Evolutionary conservation across 768 basidiomycete species (phyloP).

Genomic region (Panellus pusillus): DNA sequence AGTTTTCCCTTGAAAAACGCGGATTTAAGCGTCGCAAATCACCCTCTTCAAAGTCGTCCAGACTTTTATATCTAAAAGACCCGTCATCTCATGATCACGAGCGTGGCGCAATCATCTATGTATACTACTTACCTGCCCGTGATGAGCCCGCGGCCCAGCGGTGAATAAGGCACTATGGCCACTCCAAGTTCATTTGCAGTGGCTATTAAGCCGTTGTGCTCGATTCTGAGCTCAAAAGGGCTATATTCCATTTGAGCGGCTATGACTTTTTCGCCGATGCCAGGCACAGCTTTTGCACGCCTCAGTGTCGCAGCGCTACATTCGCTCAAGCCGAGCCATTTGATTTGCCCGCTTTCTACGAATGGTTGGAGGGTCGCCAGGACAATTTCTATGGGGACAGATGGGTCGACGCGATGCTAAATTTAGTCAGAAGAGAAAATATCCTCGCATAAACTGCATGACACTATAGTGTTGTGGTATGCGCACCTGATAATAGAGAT

Average conservation of each 20-base stretch:
- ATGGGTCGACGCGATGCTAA: slow-evolving; percentile 17
- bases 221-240: slow-evolving; percentile 22
- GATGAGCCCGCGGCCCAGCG: slow-evolving; percentile 37
- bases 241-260: slow-evolving; percentile 31
- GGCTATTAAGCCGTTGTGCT: slow-evolving; percentile 23
- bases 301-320: slow-evolving; percentile 27
- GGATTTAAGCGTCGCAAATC: slow-evolving; percentile 31
- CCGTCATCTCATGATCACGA: no score
- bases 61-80: slow-evolving; percentile 12
- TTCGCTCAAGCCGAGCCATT: slow-evolving; percentile 34
- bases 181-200: slow-evolving; percentile 29
- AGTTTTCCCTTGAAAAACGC: slow-evolving; percentile 32
- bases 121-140: slow-evolving; percentile 23
- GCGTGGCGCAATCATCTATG: no score
- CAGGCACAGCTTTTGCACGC: slow-evolving; percentile 28
- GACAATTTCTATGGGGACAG: slow-evolving; percentile 27
- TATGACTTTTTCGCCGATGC: slow-evolving; percentile 23
- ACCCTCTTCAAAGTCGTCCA: slow-evolving; percentile 27
- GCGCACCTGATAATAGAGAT: slow-evolving; percentile 28
- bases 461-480: no score
- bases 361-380: slow-evolving; percentile 12
- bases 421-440: no score
- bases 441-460: no score
- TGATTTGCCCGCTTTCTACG: slow-evolving; percentile 30
- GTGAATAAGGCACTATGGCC: slow-evolving; percentile 31